These are phyloP conservation scores for Prunus dulcis DNA, from an alignment of 306 rosid species.

Conservation along the genomic window DNA sequence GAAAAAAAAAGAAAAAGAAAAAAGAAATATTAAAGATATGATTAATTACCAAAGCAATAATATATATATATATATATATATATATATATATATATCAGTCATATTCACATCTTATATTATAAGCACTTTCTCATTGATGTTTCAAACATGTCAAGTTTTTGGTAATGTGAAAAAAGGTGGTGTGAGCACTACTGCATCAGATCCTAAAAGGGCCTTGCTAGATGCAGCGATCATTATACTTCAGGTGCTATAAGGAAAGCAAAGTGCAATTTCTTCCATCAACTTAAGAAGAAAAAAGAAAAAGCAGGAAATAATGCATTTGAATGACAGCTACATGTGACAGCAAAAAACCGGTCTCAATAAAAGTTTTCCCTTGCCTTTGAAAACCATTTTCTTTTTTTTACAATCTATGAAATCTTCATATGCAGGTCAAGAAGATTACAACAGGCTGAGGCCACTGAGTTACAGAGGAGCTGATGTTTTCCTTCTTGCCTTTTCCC, in stretches of 20 bases:
- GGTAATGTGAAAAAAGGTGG: neutral
- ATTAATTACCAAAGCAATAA: neutral
- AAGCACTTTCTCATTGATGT: neutral
- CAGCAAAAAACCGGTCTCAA: neutral
- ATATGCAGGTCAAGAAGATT: slow-evolving; percentile 47
- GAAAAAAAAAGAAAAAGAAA: neutral
- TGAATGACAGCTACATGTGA: slow-evolving; percentile 13
- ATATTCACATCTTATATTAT: neutral
- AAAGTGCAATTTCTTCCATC: neutral
- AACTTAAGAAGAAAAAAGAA: neutral
- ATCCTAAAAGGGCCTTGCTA: neutral
- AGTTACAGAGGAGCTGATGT: slow-evolving; percentile 59
- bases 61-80: too few species aligned
- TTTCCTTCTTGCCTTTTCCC: slow-evolving; percentile 49
- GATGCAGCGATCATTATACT: neutral
- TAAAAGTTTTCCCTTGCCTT: neutral
- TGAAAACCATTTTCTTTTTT: neutral
- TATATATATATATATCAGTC: neutral
- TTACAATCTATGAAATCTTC: neutral
- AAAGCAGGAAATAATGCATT: neutral
- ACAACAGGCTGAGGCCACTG: slow-evolving; percentile 47
- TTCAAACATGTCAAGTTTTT: slow-evolving; percentile 1
- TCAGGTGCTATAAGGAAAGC: neutral
- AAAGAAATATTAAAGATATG: neutral
- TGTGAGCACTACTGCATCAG: neutral